Percentiles rank a stretch among this genome's conserved stretches.
Evolutionary conservation across 1,139 yeast species (phyloP).

Genomic region (Taphrina deformans): DNA sequence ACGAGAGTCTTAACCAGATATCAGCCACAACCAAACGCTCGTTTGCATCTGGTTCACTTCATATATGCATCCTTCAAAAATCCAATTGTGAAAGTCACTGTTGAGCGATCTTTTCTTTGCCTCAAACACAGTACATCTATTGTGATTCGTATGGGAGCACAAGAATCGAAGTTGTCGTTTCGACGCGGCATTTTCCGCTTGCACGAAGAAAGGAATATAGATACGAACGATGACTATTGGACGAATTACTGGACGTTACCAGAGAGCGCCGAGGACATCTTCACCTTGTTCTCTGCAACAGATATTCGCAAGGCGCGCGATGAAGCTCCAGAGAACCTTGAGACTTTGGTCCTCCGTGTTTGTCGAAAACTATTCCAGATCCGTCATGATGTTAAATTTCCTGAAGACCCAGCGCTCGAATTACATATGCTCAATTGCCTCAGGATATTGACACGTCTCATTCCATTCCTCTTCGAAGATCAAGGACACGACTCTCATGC

Average conservation of each 20-base stretch:
- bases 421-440: slow-evolving; percentile 57
- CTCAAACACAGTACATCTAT: too few relatives aligned
- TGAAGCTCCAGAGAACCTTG: slow-evolving; percentile 58
- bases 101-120: too few relatives aligned
- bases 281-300: slow-evolving; percentile 54
- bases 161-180: slow-evolving; percentile 64
- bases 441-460: slow-evolving; percentile 61
- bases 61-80: too few relatives aligned
- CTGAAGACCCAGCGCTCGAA: slow-evolving; percentile 41
- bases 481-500: slow-evolving; percentile 47
- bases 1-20: background rate
- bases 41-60: too few relatives aligned
- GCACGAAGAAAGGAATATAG: slow-evolving; percentile 55
- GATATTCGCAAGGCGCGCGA: slow-evolving; percentile 66
- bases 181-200: slow-evolving; percentile 64
- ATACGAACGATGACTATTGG: slow-evolving; percentile 59
- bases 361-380: slow-evolving; percentile 46
- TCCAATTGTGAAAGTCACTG: too few relatives aligned
- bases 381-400: slow-evolving; percentile 42
- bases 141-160: slow-evolving; percentile 76
- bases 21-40: background rate
- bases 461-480: slow-evolving; percentile 67
- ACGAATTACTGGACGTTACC: slow-evolving; percentile 52
- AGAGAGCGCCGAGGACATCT: slow-evolving; percentile 56
- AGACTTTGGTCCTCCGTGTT: slow-evolving; percentile 54